Evolutionary conservation across 306 rosid species (phyloP).

Genomic region (Cicer arietinum): DNA sequence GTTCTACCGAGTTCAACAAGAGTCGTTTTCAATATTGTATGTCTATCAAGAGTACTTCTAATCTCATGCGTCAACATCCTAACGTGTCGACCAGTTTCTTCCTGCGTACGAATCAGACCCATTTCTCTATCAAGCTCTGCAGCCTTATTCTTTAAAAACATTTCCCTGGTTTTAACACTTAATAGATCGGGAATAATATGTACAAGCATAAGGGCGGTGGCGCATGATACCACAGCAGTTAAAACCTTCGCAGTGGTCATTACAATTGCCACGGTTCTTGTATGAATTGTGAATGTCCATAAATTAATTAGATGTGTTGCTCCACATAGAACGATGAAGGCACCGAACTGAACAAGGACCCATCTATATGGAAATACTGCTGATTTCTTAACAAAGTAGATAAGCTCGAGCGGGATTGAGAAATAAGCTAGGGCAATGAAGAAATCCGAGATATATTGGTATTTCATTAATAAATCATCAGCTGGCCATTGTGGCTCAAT

Average conservation of each 20-base stretch:
- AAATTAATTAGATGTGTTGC: conserved; percentile 81
- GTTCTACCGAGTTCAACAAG: conserved; percentile 86
- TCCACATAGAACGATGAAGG: conserved; percentile 82
- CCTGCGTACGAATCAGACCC: conserved; percentile 82
- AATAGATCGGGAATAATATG: conserved; percentile 81
- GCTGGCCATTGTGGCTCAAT: conserved; percentile 73
- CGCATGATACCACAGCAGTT: conserved; percentile 81
- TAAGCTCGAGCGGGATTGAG: conserved; percentile 82
- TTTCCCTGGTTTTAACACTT: conserved; percentile 78
- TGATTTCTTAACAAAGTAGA: conserved; percentile 82
- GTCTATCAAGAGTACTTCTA: conserved; percentile 81
- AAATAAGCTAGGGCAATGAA: conserved; percentile 79
- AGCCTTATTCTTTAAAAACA: conserved; percentile 80
- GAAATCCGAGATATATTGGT: conserved; percentile 80
- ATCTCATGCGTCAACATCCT: conserved; percentile 86
- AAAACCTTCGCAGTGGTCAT: conserved; percentile 78
- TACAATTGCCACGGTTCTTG: conserved; percentile 72
- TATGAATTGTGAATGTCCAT: conserved; percentile 69
- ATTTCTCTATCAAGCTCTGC: conserved; percentile 84
- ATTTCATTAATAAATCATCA: conserved; percentile 75
- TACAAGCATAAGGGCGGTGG: conserved; percentile 83
- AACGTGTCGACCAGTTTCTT: conserved; percentile 85
- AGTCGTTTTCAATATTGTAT: conserved; percentile 74
- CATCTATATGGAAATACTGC: conserved; percentile 82
- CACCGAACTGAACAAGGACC: conserved; percentile 91